Base-by-base conservation (phyloP, 352 stramenopile species). In the Blastocystis sp. region DNA sequence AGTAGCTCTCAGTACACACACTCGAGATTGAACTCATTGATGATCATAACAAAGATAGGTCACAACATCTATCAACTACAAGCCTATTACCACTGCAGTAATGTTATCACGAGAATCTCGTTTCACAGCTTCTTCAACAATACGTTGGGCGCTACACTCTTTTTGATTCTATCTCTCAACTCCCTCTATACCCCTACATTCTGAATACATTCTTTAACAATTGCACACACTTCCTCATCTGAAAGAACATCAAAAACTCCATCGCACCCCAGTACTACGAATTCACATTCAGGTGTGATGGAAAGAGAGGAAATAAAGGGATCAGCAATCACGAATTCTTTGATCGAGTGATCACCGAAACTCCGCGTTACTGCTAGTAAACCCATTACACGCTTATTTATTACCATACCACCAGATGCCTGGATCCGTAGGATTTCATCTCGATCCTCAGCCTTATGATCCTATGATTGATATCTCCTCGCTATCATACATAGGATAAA, bases 221-320 rank as follows among this genome's bases (percentile, higher is more conserved):
- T 76, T 2, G 42, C 62, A 78, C 59, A 89, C 64, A 89, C 78
- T 17, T 89, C 78, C 33, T 79, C 33, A 44, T 89, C 78, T 30
- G 78, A 79, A 53, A 89, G 59, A 13, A 89, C 78, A 54, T 89
- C 78, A 54, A 89, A 89, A 7, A 89, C 64, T 22, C 78, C 78
- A 54, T 89, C 78, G 33, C 78, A 89, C 22, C 60, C 42, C 11
- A 89, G 76, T 0, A 78, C 56, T 7, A 76, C 1, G 76, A 89
- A 89, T 22, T 62, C 30, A 30, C 73, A 84, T 19, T 68, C 51
- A 30, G 73, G 6, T 19, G 73, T 84, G n/a, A 84, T 19, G 3
- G 44, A 33, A 11, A 84, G 3, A 22, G 73, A 84, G n/a, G 0
- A 42, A 24, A 89, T 51, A 37, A 24, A 78, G 1, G 78, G 78